Base-by-base conservation (phyloP, 2,329 filamentous ascomycete genomes). In the Aspergillus chevalieri region DNA sequence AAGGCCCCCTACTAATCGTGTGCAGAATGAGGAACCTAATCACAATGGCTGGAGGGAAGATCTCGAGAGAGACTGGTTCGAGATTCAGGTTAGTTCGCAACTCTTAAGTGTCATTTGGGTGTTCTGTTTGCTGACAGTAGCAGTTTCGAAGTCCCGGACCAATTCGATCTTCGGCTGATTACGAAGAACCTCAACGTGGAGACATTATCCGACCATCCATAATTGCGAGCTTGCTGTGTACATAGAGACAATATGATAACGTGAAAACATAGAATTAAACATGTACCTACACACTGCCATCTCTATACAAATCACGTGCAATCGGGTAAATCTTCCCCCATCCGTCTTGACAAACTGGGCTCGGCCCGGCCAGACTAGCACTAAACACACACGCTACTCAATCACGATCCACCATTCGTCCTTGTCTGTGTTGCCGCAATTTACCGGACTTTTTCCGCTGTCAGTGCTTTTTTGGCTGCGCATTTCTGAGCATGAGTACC, bases 191-290 rank as follows among this genome's bases (percentile, higher is more conserved):
- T 51, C 19, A 41, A 44, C n/a, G 22, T 48, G 17, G 54, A 55
- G 43, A 57, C 54, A 6, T 44, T 53, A 30, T 51, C 54, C 14
- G 54, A 57, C 43, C 52, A 57, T 48, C 54, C 54, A 2, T 57
- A 50, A 22, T 24, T n/a, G 38, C 15, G 17, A 19, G 15, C 17
- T 19, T 17, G 15, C 7, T 19, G 17, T 22, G 12, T 41, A 22
- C 7, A 22, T n/a, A 38, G 10, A 30, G 26, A 12, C 26, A 30
- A 30, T 30, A 12, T 4, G 12, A 30, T 30, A 30, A 30, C 26
- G 12, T 30, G 12, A 28, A 28, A 30, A 30, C 26, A 12, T 10
- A 30, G 4, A 12, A 30, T 30, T 30, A 12, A 10, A 12, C 3
- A 4, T 30, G 26, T 30, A 30, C 26, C 26, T 30, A 10, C 26